These are phyloP conservation scores for Lepidium sativum DNA, from an alignment of 345 rosid species.

Conservation along the genomic window DNA sequence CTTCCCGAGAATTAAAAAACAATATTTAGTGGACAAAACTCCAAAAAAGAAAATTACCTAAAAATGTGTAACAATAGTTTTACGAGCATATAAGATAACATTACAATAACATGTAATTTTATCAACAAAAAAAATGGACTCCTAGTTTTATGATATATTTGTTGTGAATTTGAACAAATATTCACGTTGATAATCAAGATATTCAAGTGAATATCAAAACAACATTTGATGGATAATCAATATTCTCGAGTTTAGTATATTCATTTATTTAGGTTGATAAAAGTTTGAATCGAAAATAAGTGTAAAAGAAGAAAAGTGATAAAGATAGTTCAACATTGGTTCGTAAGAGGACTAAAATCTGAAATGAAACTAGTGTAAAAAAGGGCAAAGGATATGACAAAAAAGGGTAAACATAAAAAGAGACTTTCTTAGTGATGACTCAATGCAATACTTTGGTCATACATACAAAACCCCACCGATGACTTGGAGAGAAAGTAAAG, in stretches of 20 bases:
- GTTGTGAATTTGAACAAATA: not conserved
- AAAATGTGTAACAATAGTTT: too few species aligned
- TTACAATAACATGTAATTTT: too few species aligned
- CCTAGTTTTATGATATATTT: not conserved
- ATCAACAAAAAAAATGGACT: too few species aligned
- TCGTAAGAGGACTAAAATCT: not conserved
- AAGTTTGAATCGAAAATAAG: not conserved
- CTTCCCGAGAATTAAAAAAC: too few species aligned
- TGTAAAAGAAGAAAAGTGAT: not conserved
- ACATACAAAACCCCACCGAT: constrained; percentile 17
- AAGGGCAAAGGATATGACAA: not conserved
- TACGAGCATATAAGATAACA: too few species aligned
- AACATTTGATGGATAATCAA: too few species aligned
- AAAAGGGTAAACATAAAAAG: not conserved
- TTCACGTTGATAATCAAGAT: not conserved
- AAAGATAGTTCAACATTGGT: not conserved
- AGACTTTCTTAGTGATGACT: constrained; percentile 16
- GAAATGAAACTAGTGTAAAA: not conserved
- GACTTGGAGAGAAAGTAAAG: constrained; percentile 20
- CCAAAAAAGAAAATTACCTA: too few species aligned
- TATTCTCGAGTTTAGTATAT: too few species aligned
- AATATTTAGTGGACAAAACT: too few species aligned
- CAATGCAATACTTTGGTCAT: constrained; percentile 12
- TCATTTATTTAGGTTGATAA: not conserved
- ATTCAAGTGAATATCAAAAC: not conserved